These are phyloP conservation scores for Plasmodium berghei DNA, from an alignment of 169 alveolate genomes.

Conservation along the genomic window DNA sequence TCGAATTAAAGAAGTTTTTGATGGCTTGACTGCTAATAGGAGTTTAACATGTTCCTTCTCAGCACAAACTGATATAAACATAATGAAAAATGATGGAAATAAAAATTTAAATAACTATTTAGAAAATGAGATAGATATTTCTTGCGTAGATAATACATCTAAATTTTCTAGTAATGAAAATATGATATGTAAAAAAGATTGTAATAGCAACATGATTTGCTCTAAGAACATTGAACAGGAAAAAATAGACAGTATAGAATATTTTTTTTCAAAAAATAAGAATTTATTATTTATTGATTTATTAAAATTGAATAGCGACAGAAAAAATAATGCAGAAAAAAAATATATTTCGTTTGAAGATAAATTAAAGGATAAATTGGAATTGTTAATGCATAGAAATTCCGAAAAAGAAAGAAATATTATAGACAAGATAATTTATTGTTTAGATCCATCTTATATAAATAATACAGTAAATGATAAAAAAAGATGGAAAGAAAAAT, in stretches of 20 bases:
- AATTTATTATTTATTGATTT: conserved; percentile 24
- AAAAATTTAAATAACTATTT: not conserved
- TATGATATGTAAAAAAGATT: not conserved
- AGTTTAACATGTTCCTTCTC: conserved; percentile 19
- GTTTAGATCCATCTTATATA: conserved; percentile 70
- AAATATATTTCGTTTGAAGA: conserved; percentile 4
- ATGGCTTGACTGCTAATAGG: conserved; percentile 30
- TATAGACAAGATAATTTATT: conserved; percentile 59
- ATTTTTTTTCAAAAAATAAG: conserved; percentile 21
- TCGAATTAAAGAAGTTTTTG: conserved; percentile 27
- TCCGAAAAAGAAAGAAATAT: conserved; percentile 63
- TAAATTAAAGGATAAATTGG: conserved; percentile 10
- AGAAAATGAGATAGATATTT: not conserved
- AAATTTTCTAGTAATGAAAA: not conserved
- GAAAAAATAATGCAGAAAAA: not conserved
- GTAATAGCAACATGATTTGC: not conserved
- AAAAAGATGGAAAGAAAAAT: conserved; percentile 39
- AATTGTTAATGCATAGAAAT: conserved; percentile 11
- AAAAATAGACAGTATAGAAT: conserved; percentile 9
- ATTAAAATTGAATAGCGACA: conserved; percentile 6
- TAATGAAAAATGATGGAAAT: not conserved
- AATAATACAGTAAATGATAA: conserved; percentile 47
- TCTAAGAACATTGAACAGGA: not conserved
- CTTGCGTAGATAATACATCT: conserved; percentile 5
- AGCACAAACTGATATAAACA: conserved; percentile 7